Evolutionary conservation across 1,139 yeast genomes (phyloP).

Genomic region (Arxiozyma heterogenica): DNA sequence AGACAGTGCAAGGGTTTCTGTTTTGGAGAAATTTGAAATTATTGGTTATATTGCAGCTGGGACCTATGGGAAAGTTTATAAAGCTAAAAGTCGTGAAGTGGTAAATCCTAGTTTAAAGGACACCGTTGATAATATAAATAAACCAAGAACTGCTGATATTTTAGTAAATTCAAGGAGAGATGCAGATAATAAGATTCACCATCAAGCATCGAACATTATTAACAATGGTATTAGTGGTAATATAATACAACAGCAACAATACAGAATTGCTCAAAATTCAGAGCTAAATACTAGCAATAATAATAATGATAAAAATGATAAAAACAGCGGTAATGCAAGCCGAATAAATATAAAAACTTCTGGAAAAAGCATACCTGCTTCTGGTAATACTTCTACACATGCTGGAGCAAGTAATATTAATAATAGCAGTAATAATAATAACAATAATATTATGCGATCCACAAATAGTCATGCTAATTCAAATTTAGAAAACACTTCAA

Average conservation of each 20-base stretch:
- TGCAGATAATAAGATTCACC: neutral
- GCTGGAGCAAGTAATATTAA: neutral
- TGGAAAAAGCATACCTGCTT: neutral
- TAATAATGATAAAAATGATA: neutral
- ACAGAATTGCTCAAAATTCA: neutral
- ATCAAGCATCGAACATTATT: neutral
- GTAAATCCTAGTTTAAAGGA: conserved; percentile 27
- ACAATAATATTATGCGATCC: neutral
- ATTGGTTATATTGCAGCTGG: conserved; percentile 98
- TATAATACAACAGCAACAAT: neutral
- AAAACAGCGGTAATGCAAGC: neutral
- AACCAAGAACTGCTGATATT: neutral
- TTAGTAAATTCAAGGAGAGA: neutral
- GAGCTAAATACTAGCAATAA: neutral
- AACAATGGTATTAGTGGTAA: conserved; percentile 1
- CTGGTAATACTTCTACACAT: neutral
- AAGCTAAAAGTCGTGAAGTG: conserved; percentile 45
- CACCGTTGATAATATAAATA: conserved; percentile 13
- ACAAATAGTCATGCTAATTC: neutral
- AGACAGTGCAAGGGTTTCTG: conserved; percentile 61
- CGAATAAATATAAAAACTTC: neutral
- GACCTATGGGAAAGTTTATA: conserved; percentile 93
- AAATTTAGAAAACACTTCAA: neutral
- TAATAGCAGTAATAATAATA: neutral
- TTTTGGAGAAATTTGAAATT: conserved; percentile 73